Percentiles rank a stretch among this genome's conserved stretches.
Evolutionary conservation across 768 basidiomycete species (phyloP).

Genomic region (Collybiopsis confluens): DNA sequence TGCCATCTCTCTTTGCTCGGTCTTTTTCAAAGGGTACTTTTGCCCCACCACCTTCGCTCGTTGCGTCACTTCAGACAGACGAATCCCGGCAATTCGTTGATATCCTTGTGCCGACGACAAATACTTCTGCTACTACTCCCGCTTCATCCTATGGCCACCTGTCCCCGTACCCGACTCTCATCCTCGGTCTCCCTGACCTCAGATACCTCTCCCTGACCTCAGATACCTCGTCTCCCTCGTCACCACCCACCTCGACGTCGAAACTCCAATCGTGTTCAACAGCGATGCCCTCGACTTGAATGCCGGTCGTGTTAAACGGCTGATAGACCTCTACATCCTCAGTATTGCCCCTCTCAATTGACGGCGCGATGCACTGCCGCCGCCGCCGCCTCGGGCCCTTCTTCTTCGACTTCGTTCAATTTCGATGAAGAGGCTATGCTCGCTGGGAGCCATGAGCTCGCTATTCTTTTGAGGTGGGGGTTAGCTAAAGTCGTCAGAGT

Average conservation of each 20-base stretch:
- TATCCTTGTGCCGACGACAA: too few relatives aligned
- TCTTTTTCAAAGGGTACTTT: too few relatives aligned
- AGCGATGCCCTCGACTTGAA: not conserved
- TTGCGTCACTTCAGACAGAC: too few relatives aligned
- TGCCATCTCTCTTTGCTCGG: too few relatives aligned
- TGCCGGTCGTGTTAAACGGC: not conserved
- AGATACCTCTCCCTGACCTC: too few relatives aligned
- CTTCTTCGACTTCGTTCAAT: too few relatives aligned
- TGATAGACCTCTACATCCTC: not conserved
- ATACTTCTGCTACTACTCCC: too few relatives aligned
- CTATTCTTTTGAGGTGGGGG: constrained; percentile 91
- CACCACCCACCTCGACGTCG: not conserved
- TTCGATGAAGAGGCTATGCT: constrained; percentile 68
- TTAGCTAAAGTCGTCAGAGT: constrained; percentile 75
- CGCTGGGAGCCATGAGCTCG: constrained; percentile 83
- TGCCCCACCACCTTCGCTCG: too few relatives aligned
- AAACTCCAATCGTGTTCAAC: constrained; percentile 1
- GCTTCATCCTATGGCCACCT: not conserved
- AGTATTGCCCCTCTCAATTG: not conserved
- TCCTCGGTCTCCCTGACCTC: not conserved
- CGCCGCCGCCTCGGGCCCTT: not conserved
- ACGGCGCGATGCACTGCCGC: not conserved
- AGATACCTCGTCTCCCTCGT: not conserved
- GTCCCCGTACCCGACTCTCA: not conserved
- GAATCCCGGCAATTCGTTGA: too few relatives aligned